phyloP scores from a whole-genome alignment of 2,329 filamentous ascomycete genomes.

The Penicillium sp. region DNA sequence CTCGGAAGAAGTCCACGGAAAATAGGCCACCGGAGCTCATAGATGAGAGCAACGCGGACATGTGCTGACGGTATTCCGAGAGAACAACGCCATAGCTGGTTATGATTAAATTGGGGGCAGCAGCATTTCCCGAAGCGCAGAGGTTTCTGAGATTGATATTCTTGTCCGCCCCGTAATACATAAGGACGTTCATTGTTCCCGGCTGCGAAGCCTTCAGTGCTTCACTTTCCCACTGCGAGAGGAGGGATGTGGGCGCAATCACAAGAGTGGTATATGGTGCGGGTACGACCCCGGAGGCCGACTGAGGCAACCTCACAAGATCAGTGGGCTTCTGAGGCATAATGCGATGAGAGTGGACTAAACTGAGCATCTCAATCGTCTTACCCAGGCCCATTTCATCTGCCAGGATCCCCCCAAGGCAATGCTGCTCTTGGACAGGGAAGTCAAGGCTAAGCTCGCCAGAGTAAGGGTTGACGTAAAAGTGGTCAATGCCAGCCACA shows the following conservation, averaged over 20 bases:
- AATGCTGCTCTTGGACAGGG: conserved; percentile 86
- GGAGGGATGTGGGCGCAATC: conserved; percentile 88
- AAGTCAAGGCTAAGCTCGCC: conserved; percentile 88
- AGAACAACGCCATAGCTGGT: conserved; percentile 89
- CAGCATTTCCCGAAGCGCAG: conserved; percentile 60
- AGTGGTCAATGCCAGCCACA: conserved; percentile 59
- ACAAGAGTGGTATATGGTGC: conserved; percentile 88
- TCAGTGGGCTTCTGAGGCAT: too few relatives aligned
- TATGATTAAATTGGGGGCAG: conserved; percentile 81
- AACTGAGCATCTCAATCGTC: conserved; percentile 94
- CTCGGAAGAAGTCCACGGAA: conserved; percentile 83
- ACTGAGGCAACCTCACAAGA: conserved; percentile 54
- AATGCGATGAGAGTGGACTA: conserved; percentile 88
- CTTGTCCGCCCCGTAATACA: conserved; percentile 91
- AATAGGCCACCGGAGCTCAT: conserved; percentile 80
- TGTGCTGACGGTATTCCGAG: conserved; percentile 76
- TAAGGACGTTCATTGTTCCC: conserved; percentile 72
- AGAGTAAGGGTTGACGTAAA: conserved; percentile 96
- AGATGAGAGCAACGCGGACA: conserved; percentile 53
- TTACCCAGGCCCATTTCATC: conserved; percentile 97
- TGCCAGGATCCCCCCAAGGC: conserved; percentile 81
- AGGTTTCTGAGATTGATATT: conserved; percentile 65
- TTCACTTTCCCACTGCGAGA: conserved; percentile 97
- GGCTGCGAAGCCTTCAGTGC: conserved; percentile 78
- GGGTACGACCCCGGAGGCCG: conserved; percentile 50